Evolutionary conservation across 1,284 basidiomycete genomes (phyloP).

Genomic region (Melampsora abietis-canadensis): DNA sequence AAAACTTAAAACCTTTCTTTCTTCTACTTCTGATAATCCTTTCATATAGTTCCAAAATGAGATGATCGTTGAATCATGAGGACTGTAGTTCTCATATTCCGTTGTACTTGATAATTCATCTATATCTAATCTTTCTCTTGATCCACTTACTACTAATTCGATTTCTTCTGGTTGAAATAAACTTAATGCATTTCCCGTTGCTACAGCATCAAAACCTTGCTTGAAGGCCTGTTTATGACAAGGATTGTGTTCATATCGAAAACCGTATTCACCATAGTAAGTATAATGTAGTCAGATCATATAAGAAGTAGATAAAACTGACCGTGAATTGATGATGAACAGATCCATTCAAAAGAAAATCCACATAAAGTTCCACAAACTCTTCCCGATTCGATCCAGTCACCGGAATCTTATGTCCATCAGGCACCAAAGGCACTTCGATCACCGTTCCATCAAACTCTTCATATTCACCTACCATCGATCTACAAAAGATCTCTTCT

Average conservation of each 20-base stretch:
- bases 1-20: constrained; percentile 48
- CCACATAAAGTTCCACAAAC: constrained; percentile 25
- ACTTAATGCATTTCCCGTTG: constrained; percentile 48
- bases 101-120: constrained; percentile 46
- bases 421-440: constrained; percentile 46
- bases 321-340: constrained; percentile 24
- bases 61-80: constrained; percentile 44
- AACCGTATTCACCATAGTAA: constrained; percentile 43
- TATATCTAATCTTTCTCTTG: constrained; percentile 47
- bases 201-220: constrained; percentile 48
- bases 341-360: constrained; percentile 20
- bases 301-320: neutral
- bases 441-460: constrained; percentile 48
- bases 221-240: constrained; percentile 45
- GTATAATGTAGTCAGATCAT: constrained; percentile 39
- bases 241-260: constrained; percentile 15
- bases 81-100: constrained; percentile 46
- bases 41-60: constrained; percentile 49
- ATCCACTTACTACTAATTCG: constrained; percentile 49
- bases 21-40: constrained; percentile 18
- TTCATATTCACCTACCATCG: constrained; percentile 47
- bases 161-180: constrained; percentile 49
- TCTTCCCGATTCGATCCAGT: constrained; percentile 47
- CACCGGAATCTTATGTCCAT: constrained; percentile 45
- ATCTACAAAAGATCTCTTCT: constrained; percentile 46